Conservation (phyloP, 2,329 filamentous ascomycete genomes). For the Rasamsonia emersonii region DNA sequence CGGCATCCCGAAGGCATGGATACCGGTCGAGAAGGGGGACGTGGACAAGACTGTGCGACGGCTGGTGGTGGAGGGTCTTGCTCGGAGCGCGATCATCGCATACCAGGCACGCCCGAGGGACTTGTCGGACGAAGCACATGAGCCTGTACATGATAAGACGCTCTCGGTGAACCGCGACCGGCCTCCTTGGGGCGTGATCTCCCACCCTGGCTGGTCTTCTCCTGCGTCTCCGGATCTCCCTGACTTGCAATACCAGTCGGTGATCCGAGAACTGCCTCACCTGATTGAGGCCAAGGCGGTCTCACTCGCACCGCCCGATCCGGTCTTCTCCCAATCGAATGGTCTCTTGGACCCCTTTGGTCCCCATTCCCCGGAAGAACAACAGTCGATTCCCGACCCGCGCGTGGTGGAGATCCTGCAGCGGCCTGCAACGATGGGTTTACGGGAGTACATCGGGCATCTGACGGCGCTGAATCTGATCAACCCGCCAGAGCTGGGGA, state of each 20-base stretch:
- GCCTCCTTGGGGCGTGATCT: conserved; percentile 71
- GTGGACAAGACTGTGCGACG: conserved; percentile 64
- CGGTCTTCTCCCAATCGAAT: conserved; percentile 33
- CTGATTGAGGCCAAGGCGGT: conserved; percentile 88
- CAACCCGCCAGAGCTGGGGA: conserved; percentile 39
- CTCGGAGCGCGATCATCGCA: conserved; percentile 70
- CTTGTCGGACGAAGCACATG: conserved; percentile 32
- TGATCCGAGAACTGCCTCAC: conserved; percentile 76
- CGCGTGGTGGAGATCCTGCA: conserved; percentile 64
- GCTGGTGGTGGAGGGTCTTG: conserved; percentile 64
- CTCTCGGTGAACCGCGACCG: conserved; percentile 30
- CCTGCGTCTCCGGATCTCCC: conserved; percentile 66
- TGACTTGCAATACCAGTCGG: conserved; percentile 71
- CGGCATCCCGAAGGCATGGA: conserved; percentile 76
- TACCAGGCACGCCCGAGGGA: conserved; percentile 67
- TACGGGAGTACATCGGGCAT: conserved; percentile 70
- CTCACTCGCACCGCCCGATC: conserved; percentile 62
- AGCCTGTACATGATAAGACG: conserved; percentile 20
- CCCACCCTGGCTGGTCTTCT: conserved; percentile 82
- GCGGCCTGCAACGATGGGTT: conserved; percentile 59
- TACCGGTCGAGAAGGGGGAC: conserved; percentile 79
- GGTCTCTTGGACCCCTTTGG: conserved; percentile 21
- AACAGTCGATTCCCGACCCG: conserved; percentile 47
- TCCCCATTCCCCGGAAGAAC: conserved; percentile 22
- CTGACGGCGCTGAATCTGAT: conserved; percentile 60